Conservation (phyloP, 2,329 filamentous ascomycete genomes). For the Aspergillus versicolor region DNA sequence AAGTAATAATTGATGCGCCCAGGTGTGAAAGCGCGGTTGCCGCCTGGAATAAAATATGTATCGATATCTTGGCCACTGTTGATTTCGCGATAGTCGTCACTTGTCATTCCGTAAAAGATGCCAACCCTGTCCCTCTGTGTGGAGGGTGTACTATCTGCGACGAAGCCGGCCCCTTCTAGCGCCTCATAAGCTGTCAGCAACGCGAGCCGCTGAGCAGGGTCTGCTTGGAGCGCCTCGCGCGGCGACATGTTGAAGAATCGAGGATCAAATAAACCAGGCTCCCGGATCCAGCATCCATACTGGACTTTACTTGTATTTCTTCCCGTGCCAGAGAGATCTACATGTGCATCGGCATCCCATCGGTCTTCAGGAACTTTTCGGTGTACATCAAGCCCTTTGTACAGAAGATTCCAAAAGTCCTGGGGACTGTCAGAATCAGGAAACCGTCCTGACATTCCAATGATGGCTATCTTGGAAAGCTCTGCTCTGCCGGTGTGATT, state of each 20-base stretch:
- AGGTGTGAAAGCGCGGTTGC: conserved; percentile 52
- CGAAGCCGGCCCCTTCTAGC: conserved; percentile 76
- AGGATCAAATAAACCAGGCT: conserved; percentile 77
- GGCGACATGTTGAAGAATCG: conserved; percentile 87
- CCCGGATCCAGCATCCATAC: conserved; percentile 73
- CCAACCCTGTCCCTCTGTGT: conserved; percentile 66
- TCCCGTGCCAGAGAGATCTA: conserved; percentile 68
- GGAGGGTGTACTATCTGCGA: conserved; percentile 69
- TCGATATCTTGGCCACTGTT: conserved; percentile 72
- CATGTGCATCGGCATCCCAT: conserved; percentile 71
- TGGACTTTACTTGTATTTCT: conserved; percentile 76
- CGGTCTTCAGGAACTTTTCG: conserved; percentile 60
- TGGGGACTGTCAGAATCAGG: conserved; percentile 71
- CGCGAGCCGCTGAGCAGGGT: conserved; percentile 77
- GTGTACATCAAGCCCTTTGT: conserved; percentile 73
- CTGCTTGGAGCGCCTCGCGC: conserved; percentile 74
- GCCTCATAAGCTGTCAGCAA: conserved; percentile 78
- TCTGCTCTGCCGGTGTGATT: conserved; percentile 33
- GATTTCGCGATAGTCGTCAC: conserved; percentile 75
- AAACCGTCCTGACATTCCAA: conserved; percentile 78
- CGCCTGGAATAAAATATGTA: conserved; percentile 66
- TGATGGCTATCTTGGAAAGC: conserved; percentile 73
- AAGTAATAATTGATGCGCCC: conserved; percentile 62
- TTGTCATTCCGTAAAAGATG: conserved; percentile 74
- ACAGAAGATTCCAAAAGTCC: conserved; percentile 71